A percentile compares a stretch with the other conserved stretches of the same genome.
Conservation (phyloP, 768 basidiomycete species). For the Lentinus brumalis region DNA sequence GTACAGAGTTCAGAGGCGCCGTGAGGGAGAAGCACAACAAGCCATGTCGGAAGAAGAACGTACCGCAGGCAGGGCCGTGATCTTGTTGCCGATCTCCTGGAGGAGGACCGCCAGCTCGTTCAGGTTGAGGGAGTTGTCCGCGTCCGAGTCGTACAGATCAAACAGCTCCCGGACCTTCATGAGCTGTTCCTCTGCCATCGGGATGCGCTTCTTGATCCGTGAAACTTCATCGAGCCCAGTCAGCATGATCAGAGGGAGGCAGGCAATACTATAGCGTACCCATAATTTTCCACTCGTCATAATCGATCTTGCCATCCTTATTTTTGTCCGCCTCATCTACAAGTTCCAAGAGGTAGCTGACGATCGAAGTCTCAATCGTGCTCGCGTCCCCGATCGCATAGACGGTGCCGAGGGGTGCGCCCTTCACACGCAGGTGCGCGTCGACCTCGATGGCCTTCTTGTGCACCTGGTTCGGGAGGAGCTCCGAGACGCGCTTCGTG, state of each 20-base stretch:
- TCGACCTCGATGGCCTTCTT: slow-evolving; percentile 91
- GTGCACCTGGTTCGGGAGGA: slow-evolving; percentile 52
- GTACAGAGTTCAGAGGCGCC: neutral
- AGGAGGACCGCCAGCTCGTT: slow-evolving; percentile 90
- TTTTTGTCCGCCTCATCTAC: slow-evolving; percentile 89
- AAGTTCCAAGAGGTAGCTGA: slow-evolving; percentile 83
- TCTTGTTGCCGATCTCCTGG: slow-evolving; percentile 82
- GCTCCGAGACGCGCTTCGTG: slow-evolving; percentile 69
- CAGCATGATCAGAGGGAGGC: neutral
- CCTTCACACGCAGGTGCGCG: slow-evolving; percentile 87
- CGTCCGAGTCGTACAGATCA: slow-evolving; percentile 84
- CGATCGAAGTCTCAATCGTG: slow-evolving; percentile 91
- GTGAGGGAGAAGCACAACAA: neutral
- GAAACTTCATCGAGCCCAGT: slow-evolving; percentile 43
- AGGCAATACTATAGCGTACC: slow-evolving; percentile 44
- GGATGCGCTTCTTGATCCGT: slow-evolving; percentile 79
- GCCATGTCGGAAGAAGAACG: slow-evolving; percentile 24
- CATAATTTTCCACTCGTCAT: slow-evolving; percentile 88
- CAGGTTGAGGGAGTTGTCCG: slow-evolving; percentile 78
- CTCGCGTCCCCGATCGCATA: slow-evolving; percentile 96
- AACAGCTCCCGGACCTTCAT: slow-evolving; percentile 66
- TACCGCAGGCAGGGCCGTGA: slow-evolving; percentile 91
- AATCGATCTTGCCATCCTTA: slow-evolving; percentile 86
- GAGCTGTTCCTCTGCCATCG: slow-evolving; percentile 84
- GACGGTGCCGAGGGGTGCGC: slow-evolving; percentile 82